Evolutionary conservation across 129 eudicot genomes (phyloP).

Genomic region (Saussurea involucrata): DNA sequence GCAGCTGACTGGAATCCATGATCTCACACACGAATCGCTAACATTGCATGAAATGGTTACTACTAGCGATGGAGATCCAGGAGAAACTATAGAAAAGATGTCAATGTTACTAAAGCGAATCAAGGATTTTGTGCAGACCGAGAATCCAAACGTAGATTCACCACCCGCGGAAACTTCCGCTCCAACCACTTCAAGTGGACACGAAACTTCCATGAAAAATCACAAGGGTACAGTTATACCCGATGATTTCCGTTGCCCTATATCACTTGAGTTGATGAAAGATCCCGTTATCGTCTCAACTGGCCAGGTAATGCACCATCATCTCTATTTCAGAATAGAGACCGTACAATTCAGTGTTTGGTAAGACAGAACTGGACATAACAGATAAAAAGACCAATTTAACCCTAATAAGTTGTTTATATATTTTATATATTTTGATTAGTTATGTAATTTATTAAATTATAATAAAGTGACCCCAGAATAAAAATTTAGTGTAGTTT

Average conservation of each 20-base stretch:
- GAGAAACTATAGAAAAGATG: slow-evolving; percentile 82
- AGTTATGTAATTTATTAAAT: no score
- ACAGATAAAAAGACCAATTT: no score
- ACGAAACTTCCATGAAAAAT: slow-evolving; percentile 34
- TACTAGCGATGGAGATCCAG: slow-evolving; percentile 69
- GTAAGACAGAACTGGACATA: no score
- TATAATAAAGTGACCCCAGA: no score
- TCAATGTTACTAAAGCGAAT: slow-evolving; percentile 65
- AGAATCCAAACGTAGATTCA: slow-evolving; percentile 52
- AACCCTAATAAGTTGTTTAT: no score
- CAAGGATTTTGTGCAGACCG: slow-evolving; percentile 78
- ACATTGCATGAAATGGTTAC: slow-evolving; percentile 93
- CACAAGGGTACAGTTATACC: slow-evolving; percentile 52
- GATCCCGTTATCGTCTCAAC: slow-evolving; percentile 98
- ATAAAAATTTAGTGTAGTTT: no score
- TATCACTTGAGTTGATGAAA: slow-evolving; percentile 84
- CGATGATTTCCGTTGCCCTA: slow-evolving; percentile 92
- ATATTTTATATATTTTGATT: no score
- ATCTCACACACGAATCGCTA: slow-evolving; percentile 82
- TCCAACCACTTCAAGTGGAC: slow-evolving; percentile 47
- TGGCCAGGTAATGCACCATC: slow-evolving; percentile 61
- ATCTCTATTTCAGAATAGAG: neutral
- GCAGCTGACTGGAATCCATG: slow-evolving; percentile 65
- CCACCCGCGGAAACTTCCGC: slow-evolving; percentile 39
- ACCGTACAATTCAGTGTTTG: no score